Base-by-base conservation (phyloP, 176 grass and related monocot genomes). In the Zea luxurians region DNA sequence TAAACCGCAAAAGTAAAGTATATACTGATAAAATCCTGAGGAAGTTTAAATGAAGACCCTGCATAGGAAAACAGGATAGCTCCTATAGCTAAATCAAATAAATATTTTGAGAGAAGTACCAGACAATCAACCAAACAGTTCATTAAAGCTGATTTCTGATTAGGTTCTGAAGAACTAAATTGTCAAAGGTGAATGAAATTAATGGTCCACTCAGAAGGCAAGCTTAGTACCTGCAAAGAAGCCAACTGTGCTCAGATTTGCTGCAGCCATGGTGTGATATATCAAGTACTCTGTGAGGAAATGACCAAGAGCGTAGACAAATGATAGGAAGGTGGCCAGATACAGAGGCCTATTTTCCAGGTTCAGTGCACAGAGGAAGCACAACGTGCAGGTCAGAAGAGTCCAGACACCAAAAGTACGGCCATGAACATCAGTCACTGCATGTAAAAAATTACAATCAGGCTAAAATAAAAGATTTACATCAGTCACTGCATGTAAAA, bases 331-430 rank as follows among this genome's bases (percentile, higher is more conserved):
- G 37, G 95, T 98, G 34, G 85, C 87, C 59, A 78, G 7, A 61
- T 94, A 98, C 2, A 98, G 65, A 78, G 95, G 89, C 81, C 42
- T 94, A 59, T 88, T 94, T 73, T 90, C 87, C 11, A 98, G 81
- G 78, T 98, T 98, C 65, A 94, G 77, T 10, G 95, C 95, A 9
- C 95, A 98, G 9, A 98, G 83, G 78, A 98, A 98, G 45, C 91
- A 94, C 48, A 98, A 66, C 2, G 91, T 94, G 60, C 95, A 94
- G 6, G 95, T 94, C 47, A 94, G 78, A 36, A 98, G 91, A 3
- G 91, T 98, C 91, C 95, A 98, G 34, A 94, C 78, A 52, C 87
- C 95, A 75, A 98, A 94, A 35, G 91, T 98, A 16, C 89, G 89
- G 8, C 95, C 95, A 62, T 98, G 95, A 46, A 98, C 81, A 46